Percentiles rank a stretch among this genome's conserved stretches.
Conservation (phyloP, 306 rosid genomes). For the Pyrus pyrifolia region DNA sequence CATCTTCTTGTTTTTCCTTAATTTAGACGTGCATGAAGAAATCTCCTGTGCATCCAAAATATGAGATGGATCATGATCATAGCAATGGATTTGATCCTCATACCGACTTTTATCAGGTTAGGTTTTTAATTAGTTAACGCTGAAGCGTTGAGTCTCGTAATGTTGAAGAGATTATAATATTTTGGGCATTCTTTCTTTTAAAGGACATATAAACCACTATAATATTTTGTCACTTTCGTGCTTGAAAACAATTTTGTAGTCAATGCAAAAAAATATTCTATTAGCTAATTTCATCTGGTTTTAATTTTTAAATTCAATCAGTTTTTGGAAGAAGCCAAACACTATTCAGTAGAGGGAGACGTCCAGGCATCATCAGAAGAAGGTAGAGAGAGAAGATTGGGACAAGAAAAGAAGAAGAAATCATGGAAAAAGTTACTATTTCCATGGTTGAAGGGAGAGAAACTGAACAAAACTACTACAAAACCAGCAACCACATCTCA, state of each 20-base stretch:
- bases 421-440: slow-evolving; percentile 57
- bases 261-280: neutral
- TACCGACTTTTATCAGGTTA: slow-evolving; percentile 14
- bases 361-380: slow-evolving; percentile 38
- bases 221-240: neutral
- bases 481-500: slow-evolving; percentile 20
- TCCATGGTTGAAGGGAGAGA: slow-evolving; percentile 71
- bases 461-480: slow-evolving; percentile 27
- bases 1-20: neutral
- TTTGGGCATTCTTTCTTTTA: neutral
- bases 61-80: slow-evolving; percentile 23
- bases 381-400: slow-evolving; percentile 22
- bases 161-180: neutral
- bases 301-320: slow-evolving; percentile 11
- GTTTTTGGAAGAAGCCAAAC: slow-evolving; percentile 84
- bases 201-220: neutral
- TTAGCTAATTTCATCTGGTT: neutral
- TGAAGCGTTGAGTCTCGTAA: neutral
- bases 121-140: neutral
- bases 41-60: slow-evolving; percentile 32
- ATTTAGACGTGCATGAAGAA: slow-evolving; percentile 33
- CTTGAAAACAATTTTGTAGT: neutral
- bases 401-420: slow-evolving; percentile 37
- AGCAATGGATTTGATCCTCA: slow-evolving; percentile 52
- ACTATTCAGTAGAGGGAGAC: slow-evolving; percentile 31